These are phyloP conservation scores for Pharnaceum exiguum DNA, from an alignment of 148 eudicot genomes.

Conservation along the genomic window DNA sequence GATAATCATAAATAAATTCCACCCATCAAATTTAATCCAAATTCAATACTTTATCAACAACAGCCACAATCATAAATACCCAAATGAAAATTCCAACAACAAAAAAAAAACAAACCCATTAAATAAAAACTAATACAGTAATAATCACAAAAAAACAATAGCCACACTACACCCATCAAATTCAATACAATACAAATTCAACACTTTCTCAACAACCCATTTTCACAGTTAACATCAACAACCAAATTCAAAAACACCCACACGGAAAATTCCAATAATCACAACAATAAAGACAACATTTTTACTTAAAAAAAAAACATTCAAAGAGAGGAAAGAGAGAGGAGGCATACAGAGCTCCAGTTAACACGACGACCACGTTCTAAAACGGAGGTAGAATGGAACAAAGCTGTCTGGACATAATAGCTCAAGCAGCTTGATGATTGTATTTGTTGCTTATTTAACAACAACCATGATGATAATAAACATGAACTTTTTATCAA, in stretches of 20 bases:
- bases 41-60: background rate
- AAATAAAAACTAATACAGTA: no score
- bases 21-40: background rate
- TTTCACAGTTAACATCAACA: background rate
- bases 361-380: slow-evolving; percentile 61
- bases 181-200: no score
- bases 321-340: background rate
- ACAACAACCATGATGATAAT: no score
- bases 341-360: slow-evolving; percentile 46
- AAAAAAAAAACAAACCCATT: no score
- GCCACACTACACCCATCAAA: no score
- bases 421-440: slow-evolving; percentile 30
- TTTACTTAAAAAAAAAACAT: background rate
- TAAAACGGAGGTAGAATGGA: slow-evolving; percentile 63
- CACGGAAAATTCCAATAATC: background rate
- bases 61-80: background rate
- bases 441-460: no score
- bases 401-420: slow-evolving; percentile 40
- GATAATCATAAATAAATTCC: no score
- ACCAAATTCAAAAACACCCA: background rate
- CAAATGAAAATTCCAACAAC: background rate
- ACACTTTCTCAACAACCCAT: no score
- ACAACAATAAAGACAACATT: background rate
- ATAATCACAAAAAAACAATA: no score
- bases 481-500: no score